These are phyloP conservation scores for Claviceps pusilla DNA, from an alignment of 2,329 filamentous ascomycete genomes.

Conservation along the genomic window DNA sequence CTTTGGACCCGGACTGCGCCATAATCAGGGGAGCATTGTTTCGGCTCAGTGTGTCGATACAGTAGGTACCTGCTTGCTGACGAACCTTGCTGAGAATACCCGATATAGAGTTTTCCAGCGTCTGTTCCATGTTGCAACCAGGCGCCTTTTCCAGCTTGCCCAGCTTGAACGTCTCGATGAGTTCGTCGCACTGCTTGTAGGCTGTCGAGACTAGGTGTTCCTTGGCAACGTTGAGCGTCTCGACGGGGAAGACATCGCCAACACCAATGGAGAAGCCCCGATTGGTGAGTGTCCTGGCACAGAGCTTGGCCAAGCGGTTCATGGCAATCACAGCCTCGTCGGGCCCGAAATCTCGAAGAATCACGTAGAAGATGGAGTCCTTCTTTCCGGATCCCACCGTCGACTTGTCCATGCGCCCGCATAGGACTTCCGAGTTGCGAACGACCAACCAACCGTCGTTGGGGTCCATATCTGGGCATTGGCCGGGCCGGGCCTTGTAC, in stretches of 20 bases:
- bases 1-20: slow-evolving; percentile 94
- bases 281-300: slow-evolving; percentile 74
- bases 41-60: slow-evolving; percentile 75
- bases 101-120: slow-evolving; percentile 78
- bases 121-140: slow-evolving; percentile 83
- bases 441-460: slow-evolving; percentile 87
- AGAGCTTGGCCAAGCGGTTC: slow-evolving; percentile 85
- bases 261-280: slow-evolving; percentile 94
- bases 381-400: slow-evolving; percentile 97
- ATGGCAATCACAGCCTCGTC: slow-evolving; percentile 79
- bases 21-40: slow-evolving; percentile 92
- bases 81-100: slow-evolving; percentile 85
- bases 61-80: slow-evolving; percentile 78
- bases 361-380: slow-evolving; percentile 92
- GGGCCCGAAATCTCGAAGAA: slow-evolving; percentile 85
- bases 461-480: slow-evolving; percentile 56
- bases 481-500: slow-evolving; percentile 26
- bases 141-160: slow-evolving; percentile 74
- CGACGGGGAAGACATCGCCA: slow-evolving; percentile 78
- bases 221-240: slow-evolving; percentile 56
- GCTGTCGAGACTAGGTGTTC: slow-evolving; percentile 60
- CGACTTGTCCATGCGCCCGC: slow-evolving; percentile 92
- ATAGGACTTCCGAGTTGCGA: slow-evolving; percentile 94
- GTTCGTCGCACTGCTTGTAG: slow-evolving; percentile 65
- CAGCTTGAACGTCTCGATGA: slow-evolving; percentile 66